Evolutionary conservation across 768 basidiomycete species (phyloP), one percentile per base, ranked within the genome.

Genomic region (Multifurca ochricompacta): DNA sequence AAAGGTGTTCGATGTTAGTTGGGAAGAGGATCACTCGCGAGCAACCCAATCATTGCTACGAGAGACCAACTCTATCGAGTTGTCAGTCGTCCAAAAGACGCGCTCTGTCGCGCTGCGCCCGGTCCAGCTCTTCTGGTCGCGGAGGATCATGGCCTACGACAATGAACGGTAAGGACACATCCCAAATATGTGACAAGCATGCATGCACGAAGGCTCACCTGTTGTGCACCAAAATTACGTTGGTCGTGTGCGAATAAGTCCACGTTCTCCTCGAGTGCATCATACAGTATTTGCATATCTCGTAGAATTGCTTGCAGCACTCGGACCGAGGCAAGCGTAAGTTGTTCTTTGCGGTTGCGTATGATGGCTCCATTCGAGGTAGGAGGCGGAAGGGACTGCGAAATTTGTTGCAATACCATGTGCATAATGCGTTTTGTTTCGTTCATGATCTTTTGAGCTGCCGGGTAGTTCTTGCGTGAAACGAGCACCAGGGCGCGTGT

Each of bases 121-220:
- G 59, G 84, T 96, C 95, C 95, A 98, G 65, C 87, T 87, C 69
- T 91, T 92, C 68, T 99, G 96, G 65, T 94, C 90, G 23, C 95
- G 80, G 11, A 99, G 74, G 53, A 98, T 91, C 84, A 96, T 94
- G 16, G 95, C 95, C 89, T 95, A 39, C 59, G 25, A 48, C 35
- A 48, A 14, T 21, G 7, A 18, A 46, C 19, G 41, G 56, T 42
- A 43, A 53, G 50, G 35, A 21, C 19, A 45, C 21, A 62, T 18
- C 21, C 40, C 5, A 39, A 4, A 9, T n/a, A 42, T 21, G 10
- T 19, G 23, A 19, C 14, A 53, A 56, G 37, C 19, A 21, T 27
- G 13, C 39, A n/a, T n/a, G n/a, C 30, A 43, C 50, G 27, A 49
- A 7, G 9, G 69, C 74, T 53, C 59, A 91, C 91, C 83, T 96